Base-by-base conservation (phyloP, 2,329 filamentous ascomycete species). In the Claviceps quebecensis region DNA sequence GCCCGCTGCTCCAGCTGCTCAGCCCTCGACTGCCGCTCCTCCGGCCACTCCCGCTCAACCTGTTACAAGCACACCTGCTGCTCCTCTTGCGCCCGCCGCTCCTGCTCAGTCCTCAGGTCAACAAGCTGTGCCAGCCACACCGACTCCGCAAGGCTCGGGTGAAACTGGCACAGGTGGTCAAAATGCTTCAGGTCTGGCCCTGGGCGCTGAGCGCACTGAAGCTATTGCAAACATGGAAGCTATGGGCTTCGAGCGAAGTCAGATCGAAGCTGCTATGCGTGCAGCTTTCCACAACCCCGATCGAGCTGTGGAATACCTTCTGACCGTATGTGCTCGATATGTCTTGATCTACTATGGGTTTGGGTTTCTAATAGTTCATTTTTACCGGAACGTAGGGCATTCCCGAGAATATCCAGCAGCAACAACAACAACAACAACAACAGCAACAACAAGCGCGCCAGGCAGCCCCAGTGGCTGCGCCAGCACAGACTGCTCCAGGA, bases 271-370 rank as follows among this genome's bases (percentile, higher is more conserved):
- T 47, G 93, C 93, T 49, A 93, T 98, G 84, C 86, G 91, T 63
- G 93, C 93, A 56, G 93, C 93, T 14, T 98, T 87, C 69, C 94
- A 86, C 76, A 98, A 98, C 72, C 89, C 91, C 14, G 91, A 97
- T 67, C 88, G 93, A 61, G 93, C 93, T 50, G 91, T 98, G 52
- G 93, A 98, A 68, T 98, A 98, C 63, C 80, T 98, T 13, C 67
- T 98, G 63, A 95, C 72, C 59, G 88, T 93, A 67, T 38, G 49
- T 69, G 84, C 72, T 48, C 17, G 17, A 23, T n/a, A 14, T 14
- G 19, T 29, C 34, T 43, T 41, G 17, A 43, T n/a, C 7, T 13
- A 11, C 11, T n/a, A 29, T 13, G 11, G 13, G n/a, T 22, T 17
- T 17, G 6, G 29, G 16, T 37, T 8, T 47, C 45, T 37, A 29